Conservation (phyloP, 768 basidiomycete genomes). For the Cystofilobasidium macerans region DNA sequence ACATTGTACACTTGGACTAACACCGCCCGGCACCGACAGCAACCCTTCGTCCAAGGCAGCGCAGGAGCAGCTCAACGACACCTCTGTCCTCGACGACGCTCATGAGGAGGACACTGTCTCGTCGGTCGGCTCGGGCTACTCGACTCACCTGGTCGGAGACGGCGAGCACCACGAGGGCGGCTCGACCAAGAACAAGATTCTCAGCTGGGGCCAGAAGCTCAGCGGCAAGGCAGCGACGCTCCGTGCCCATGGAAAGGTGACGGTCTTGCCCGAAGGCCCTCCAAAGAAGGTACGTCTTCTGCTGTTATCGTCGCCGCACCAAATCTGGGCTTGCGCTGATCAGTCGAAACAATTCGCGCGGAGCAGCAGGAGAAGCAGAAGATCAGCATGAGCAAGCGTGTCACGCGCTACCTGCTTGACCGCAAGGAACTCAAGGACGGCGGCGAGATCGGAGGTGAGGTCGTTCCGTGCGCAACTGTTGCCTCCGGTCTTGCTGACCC, state of each 20-base stretch:
- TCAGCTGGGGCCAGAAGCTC: constrained; percentile 34
- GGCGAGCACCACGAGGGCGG: constrained; percentile 31
- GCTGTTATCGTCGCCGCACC: no score
- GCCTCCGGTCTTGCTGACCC: neutral
- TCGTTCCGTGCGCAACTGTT: neutral
- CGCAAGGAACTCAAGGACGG: constrained; percentile 37
- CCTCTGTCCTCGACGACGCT: constrained; percentile 29
- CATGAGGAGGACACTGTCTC: constrained; percentile 33
- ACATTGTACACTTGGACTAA: no score
- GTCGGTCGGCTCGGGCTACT: constrained; percentile 30
- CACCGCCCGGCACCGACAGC: no score
- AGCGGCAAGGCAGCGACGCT: constrained; percentile 40
- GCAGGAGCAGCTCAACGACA: constrained; percentile 38
- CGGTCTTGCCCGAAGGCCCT: constrained; percentile 32
- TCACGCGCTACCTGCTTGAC: constrained; percentile 30
- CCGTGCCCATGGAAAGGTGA: constrained; percentile 38
- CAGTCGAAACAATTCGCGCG: neutral
- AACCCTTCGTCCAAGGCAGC: constrained; percentile 21
- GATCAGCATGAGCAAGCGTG: neutral
- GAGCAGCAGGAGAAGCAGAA: no score
- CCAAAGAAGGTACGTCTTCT: constrained; percentile 35
- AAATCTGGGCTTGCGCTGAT: no score
- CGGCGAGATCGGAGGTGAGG: constrained; percentile 34
- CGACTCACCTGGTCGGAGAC: constrained; percentile 37
- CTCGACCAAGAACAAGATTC: constrained; percentile 36